Conservation (phyloP, 2,329 filamentous ascomycete species). For the Colletotrichum karsti region DNA sequence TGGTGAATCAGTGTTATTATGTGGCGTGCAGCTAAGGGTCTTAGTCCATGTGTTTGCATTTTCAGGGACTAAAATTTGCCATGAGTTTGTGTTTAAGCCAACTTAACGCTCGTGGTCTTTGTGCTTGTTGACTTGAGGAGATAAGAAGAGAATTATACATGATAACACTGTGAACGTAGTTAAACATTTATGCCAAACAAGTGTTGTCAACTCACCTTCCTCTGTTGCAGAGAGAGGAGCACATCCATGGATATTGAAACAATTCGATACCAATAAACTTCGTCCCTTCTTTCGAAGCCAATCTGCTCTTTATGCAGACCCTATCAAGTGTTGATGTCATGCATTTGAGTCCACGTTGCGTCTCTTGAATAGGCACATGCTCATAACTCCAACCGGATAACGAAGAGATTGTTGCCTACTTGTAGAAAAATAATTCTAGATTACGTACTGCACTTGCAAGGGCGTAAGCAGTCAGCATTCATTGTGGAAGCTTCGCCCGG, state of each 20-base stretch:
- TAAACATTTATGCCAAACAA: too few species aligned
- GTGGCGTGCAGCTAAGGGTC: neutral
- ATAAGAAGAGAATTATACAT: too few species aligned
- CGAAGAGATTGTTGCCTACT: neutral
- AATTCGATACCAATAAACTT: neutral
- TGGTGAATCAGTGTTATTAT: neutral
- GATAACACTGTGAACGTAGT: too few species aligned
- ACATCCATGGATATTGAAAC: neutral
- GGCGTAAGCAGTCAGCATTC: neutral
- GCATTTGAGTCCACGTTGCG: neutral
- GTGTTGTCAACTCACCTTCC: neutral
- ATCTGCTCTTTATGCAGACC: neutral
- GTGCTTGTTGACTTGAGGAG: too few species aligned
- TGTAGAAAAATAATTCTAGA: neutral
- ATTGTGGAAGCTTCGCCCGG: neutral
- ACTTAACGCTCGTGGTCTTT: too few species aligned
- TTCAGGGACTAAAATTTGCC: neutral
- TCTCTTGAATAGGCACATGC: too few species aligned
- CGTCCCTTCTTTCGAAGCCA: neutral
- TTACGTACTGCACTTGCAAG: neutral
- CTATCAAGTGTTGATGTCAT: conserved; percentile 1
- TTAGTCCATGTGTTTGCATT: neutral
- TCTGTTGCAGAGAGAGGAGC: neutral
- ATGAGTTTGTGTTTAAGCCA: neutral
- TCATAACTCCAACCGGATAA: neutral